These are phyloP conservation scores for Astrothelium macrocarpum DNA, from an alignment of 495 filamentous ascomycete genomes.

Conservation along the genomic window DNA sequence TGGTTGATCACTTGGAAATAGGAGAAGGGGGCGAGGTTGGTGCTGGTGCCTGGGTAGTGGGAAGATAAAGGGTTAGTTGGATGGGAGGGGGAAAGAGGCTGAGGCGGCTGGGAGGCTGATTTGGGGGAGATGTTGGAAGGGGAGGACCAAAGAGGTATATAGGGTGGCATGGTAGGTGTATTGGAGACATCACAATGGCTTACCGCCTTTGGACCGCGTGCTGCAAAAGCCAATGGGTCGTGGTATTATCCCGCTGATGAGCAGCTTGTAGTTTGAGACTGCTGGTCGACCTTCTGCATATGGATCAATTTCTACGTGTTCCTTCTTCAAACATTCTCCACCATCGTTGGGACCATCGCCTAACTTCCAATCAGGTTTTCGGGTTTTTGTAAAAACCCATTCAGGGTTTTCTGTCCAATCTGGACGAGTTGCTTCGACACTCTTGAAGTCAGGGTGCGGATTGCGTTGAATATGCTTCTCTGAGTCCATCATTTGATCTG, in stretches of 20 bases:
- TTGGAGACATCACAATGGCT: too few species aligned
- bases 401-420: conserved; percentile 46
- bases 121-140: neutral
- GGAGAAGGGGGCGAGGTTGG: conserved; percentile 79
- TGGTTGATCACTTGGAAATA: conserved; percentile 78
- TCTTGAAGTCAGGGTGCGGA: conserved; percentile 67
- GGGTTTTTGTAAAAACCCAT: conserved; percentile 55
- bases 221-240: conserved; percentile 62
- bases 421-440: conserved; percentile 62
- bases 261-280: conserved; percentile 78
- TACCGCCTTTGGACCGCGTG: conserved; percentile 50
- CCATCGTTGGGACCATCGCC: conserved; percentile 66
- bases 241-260: conserved; percentile 80
- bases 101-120: neutral
- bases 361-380: conserved; percentile 63
- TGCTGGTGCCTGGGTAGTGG: conserved; percentile 33
- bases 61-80: neutral
- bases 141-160: neutral
- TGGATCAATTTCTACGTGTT: conserved; percentile 75
- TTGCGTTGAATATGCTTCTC: conserved; percentile 49
- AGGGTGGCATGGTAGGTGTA: neutral
- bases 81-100: neutral
- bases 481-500: conserved; percentile 31
- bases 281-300: conserved; percentile 58
- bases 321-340: conserved; percentile 43